Conservation (phyloP, 2,329 filamentous ascomycete species). For the Cephalotrichum gorgonifer region DNA sequence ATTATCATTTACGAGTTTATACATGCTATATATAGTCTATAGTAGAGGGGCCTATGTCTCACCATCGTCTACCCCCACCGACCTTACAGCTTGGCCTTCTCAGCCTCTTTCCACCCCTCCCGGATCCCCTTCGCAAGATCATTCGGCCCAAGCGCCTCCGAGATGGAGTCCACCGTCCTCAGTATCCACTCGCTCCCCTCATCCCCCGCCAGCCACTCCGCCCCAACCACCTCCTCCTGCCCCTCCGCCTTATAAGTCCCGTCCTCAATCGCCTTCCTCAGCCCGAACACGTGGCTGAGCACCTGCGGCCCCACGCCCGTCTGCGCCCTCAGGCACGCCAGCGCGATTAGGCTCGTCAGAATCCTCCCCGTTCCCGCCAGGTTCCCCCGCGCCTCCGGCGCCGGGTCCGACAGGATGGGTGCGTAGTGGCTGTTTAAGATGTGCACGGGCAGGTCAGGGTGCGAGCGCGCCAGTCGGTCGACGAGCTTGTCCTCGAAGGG, state of each 20-base stretch:
- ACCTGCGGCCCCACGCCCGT: slow-evolving; percentile 78
- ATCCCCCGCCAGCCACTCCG: slow-evolving; percentile 32
- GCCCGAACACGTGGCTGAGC: slow-evolving; percentile 67
- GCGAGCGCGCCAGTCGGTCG: slow-evolving; percentile 59
- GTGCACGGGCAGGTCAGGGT: slow-evolving; percentile 73
- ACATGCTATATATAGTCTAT: too few relatives aligned
- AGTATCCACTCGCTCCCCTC: slow-evolving; percentile 38
- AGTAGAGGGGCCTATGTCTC: too few relatives aligned
- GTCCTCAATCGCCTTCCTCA: slow-evolving; percentile 66
- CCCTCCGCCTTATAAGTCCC: slow-evolving; percentile 35
- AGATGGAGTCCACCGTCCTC: slow-evolving; percentile 31
- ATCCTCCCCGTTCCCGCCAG: slow-evolving; percentile 53
- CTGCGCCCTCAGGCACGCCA: slow-evolving; percentile 67
- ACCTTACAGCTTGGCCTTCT: slow-evolving; percentile 16
- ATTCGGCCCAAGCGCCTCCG: slow-evolving; percentile 31
- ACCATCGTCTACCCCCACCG: not conserved
- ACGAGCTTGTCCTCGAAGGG: slow-evolving; percentile 65
- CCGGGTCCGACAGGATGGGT: slow-evolving; percentile 60
- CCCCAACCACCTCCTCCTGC: slow-evolving; percentile 18
- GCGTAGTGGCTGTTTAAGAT: slow-evolving; percentile 70
- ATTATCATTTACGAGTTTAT: too few relatives aligned
- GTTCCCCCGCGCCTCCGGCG: slow-evolving; percentile 27
- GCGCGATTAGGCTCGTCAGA: slow-evolving; percentile 61
- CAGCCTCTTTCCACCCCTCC: too few relatives aligned
- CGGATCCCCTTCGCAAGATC: slow-evolving; percentile 23